Percentiles rank a stretch among this genome's conserved stretches.
phyloP scores from a whole-genome alignment of 202 grass and related monocot genomes.

The Setaria italica region DNA sequence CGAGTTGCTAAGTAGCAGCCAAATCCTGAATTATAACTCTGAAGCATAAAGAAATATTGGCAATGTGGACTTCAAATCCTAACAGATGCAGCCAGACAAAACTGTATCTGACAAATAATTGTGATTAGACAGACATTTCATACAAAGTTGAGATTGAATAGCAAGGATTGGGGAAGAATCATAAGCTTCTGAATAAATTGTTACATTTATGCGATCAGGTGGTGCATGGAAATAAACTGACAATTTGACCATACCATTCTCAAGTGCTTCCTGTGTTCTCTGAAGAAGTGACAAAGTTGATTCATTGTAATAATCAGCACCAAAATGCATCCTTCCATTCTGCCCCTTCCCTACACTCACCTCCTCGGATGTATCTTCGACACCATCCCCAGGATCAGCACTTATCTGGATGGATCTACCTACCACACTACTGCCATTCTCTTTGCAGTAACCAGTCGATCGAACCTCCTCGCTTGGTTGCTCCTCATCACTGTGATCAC shows the following conservation, averaged over 20 bases:
- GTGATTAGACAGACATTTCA: neutral
- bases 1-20: neutral
- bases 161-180: neutral
- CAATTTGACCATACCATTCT: conserved; percentile 57
- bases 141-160: neutral
- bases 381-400: conserved; percentile 38
- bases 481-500: conserved; percentile 45
- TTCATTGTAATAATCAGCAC: conserved; percentile 39
- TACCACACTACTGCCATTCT: conserved; percentile 36
- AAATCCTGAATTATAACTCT: neutral
- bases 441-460: conserved; percentile 37
- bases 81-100: neutral
- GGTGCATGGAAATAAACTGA: conserved; percentile 2
- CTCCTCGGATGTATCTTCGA: conserved; percentile 17
- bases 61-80: conserved; percentile 6
- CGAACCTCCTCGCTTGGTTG: conserved; percentile 45
- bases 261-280: conserved; percentile 63
- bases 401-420: conserved; percentile 36
- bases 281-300: conserved; percentile 53
- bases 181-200: neutral
- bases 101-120: neutral
- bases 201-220: neutral
- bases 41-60: neutral
- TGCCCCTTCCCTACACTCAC: conserved; percentile 30
- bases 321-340: conserved; percentile 26